A percentile compares a stretch with the other conserved stretches of the same genome.
Evolutionary conservation across 2,329 filamentous ascomycete genomes (phyloP).

Genomic region (Curvularia lunata): DNA sequence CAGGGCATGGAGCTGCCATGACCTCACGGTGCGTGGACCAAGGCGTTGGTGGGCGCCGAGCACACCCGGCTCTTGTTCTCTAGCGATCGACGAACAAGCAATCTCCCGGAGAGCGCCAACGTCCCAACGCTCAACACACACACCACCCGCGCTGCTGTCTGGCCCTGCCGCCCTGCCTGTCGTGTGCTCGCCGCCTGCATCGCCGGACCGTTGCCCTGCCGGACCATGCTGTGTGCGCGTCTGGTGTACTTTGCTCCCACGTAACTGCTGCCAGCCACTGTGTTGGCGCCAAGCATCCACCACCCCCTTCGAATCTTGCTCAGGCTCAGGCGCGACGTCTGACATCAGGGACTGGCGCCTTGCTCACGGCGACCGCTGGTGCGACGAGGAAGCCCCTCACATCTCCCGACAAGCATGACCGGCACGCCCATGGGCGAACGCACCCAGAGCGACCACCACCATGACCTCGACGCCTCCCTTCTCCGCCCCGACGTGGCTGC

Average conservation of each 20-base stretch:
- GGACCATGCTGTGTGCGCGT: conserved; percentile 35
- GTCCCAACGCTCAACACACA: conserved; percentile 6
- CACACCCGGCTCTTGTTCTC: background rate
- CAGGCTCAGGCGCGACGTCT: conserved; percentile 20
- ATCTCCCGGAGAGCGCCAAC: conserved; percentile 14
- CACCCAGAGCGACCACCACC: conserved; percentile 25
- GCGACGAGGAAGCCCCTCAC: conserved; percentile 30
- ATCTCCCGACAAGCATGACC: conserved; percentile 34
- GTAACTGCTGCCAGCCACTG: conserved; percentile 28
- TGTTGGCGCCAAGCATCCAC: conserved; percentile 27
- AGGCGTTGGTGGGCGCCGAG: too few species aligned
- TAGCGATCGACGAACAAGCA: conserved; percentile 18
- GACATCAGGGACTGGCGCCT: conserved; percentile 13
- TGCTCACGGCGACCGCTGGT: conserved; percentile 22
- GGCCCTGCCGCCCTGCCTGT: background rate
- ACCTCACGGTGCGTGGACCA: background rate
- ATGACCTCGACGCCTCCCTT: conserved; percentile 11
- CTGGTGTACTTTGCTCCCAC: conserved; percentile 35
- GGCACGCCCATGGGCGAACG: conserved; percentile 40
- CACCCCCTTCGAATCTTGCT: conserved; percentile 16
- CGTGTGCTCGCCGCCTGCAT: conserved; percentile 1
- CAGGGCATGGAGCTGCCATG: background rate
- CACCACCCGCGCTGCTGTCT: background rate
- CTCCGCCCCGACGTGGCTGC: conserved; percentile 30
- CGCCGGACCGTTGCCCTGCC: conserved; percentile 10